A percentile compares a stretch with the other conserved stretches of the same genome.
Evolutionary conservation across 495 filamentous ascomycete species (phyloP).

Genomic region (Jackrogersella multiformis): DNA sequence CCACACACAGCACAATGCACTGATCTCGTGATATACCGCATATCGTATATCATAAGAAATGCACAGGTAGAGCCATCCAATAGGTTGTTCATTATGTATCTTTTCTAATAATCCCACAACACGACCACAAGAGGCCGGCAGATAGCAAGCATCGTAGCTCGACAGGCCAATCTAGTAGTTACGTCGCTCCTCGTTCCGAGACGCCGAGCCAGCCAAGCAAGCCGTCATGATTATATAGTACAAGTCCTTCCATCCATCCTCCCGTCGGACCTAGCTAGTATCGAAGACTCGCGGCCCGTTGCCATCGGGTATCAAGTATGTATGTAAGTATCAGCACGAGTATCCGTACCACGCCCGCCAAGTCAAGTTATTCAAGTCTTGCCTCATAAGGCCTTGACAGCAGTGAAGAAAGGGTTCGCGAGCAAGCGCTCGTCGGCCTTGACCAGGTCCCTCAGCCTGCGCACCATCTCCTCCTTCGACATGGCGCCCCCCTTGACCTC

Average conservation of each 20-base stretch:
- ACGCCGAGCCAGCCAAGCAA: conserved; percentile 29
- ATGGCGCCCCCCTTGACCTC: conserved; percentile 73
- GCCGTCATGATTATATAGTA: conserved; percentile 28
- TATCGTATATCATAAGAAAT: background rate
- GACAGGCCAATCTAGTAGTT: conserved; percentile 21
- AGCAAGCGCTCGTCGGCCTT: conserved; percentile 73
- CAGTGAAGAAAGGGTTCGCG: conserved; percentile 88
- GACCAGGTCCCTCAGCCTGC: conserved; percentile 81
- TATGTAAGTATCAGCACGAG: too few species aligned
- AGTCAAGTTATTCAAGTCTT: background rate
- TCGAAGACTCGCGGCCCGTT: background rate
- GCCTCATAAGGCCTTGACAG: conserved; percentile 77
- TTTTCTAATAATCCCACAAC: conserved; percentile 1
- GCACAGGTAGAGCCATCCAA: background rate
- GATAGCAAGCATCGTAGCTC: conserved; percentile 15
- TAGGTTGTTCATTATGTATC: conserved; percentile 8
- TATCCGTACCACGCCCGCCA: too few species aligned
- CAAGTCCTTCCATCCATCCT: conserved; percentile 16
- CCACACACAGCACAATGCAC: too few species aligned
- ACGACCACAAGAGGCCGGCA: background rate
- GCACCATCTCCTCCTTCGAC: conserved; percentile 80
- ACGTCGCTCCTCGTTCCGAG: conserved; percentile 2
- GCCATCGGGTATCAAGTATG: too few species aligned
- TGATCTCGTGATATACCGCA: too few species aligned
- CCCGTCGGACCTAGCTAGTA: background rate